These are phyloP conservation scores for Capronia epimyces DNA, from an alignment of 2,329 filamentous ascomycete species.

Conservation along the genomic window DNA sequence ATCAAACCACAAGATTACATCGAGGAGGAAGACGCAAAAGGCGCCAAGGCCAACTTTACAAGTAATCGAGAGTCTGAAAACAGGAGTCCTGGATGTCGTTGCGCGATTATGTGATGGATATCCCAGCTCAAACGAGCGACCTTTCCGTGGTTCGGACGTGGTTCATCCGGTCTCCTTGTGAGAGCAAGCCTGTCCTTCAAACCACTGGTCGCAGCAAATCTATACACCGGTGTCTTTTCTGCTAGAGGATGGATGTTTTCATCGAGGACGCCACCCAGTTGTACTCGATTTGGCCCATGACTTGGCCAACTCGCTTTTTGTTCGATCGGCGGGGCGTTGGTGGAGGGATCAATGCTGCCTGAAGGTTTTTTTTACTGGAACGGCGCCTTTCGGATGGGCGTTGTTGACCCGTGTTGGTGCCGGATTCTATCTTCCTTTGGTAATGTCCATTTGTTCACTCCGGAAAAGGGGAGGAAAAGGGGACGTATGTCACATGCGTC, in stretches of 20 bases:
- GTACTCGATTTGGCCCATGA: not conserved
- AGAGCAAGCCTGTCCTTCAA: not conserved
- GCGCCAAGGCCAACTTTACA: slow-evolving; percentile 49
- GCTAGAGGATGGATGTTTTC: not conserved
- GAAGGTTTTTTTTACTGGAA: not conserved
- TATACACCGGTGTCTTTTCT: not conserved
- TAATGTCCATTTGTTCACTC: not conserved
- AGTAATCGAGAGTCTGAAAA: slow-evolving; percentile 52
- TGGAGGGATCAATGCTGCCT: not conserved
- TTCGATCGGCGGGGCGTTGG: slow-evolving; percentile 2
- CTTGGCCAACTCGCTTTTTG: not conserved
- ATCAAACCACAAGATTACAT: slow-evolving; percentile 78
- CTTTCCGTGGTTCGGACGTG: not conserved
- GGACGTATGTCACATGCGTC: too few relatives aligned
- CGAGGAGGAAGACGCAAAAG: slow-evolving; percentile 68
- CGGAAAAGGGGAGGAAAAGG: too few relatives aligned
- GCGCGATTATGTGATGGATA: slow-evolving; percentile 54
- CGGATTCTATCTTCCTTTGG: not conserved
- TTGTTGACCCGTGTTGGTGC: not conserved
- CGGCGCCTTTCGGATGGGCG: not conserved
- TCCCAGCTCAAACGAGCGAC: not conserved
- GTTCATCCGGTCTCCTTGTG: not conserved
- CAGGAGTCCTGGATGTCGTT: slow-evolving; percentile 57
- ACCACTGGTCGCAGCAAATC: not conserved
- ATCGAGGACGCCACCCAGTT: not conserved